Evolutionary conservation across 768 basidiomycete species (phyloP).

Genomic region (Suillus occidentalis): DNA sequence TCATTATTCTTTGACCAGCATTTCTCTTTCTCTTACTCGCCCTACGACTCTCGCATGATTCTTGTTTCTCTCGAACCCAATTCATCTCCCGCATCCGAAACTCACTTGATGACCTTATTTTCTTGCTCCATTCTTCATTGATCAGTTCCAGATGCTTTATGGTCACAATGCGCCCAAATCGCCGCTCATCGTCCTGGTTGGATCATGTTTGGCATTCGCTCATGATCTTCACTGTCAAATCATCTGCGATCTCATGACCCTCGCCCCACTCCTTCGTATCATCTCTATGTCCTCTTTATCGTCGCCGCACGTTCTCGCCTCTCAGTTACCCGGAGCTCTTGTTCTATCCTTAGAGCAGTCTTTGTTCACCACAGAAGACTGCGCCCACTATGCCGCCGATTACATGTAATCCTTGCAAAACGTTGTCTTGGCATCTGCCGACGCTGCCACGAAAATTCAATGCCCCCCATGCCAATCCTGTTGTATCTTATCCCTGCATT

Average conservation of each 20-base stretch:
- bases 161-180: not conserved
- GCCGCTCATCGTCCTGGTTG: not conserved
- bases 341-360: not conserved
- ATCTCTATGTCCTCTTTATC: not conserved
- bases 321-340: conserved; percentile 4
- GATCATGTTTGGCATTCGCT: not conserved
- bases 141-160: not conserved
- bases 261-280: not conserved
- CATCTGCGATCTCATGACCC: not conserved
- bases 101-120: not conserved
- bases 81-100: not conserved
- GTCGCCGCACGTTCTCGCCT: not conserved
- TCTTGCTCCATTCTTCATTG: not conserved
- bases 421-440: conserved; percentile 11
- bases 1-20: not conserved
- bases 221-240: not conserved
- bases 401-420: not conserved
- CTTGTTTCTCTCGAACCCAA: not conserved
- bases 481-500: conserved; percentile 28
- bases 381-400: conserved; percentile 2
- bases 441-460: conserved; percentile 25
- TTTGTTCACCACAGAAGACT: not conserved
- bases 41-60: not conserved
- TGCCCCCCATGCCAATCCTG: conserved; percentile 25
- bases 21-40: not conserved